A percentile compares a stretch with the other conserved stretches of the same genome.
Conservation (phyloP, 148 eudicot genomes). For the Chenopodium formosanum region DNA sequence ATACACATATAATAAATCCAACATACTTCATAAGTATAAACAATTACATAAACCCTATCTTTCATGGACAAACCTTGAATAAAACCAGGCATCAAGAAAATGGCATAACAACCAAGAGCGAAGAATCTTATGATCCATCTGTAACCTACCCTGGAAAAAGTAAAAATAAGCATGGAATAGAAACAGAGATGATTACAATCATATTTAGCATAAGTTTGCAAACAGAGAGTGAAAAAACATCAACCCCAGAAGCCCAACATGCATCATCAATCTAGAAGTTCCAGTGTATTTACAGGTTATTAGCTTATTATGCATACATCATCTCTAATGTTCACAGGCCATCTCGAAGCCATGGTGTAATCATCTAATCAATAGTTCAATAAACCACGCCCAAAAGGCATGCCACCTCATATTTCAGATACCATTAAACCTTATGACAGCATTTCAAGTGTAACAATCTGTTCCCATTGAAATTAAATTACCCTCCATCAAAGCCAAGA, state of each 20-base stretch:
- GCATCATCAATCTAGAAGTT: not conserved
- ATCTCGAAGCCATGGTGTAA: not conserved
- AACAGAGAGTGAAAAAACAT: not conserved
- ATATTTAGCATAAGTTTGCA: not conserved
- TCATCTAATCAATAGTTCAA: not conserved
- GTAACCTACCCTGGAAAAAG: conserved; percentile 83
- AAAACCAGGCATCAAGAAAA: conserved; percentile 92
- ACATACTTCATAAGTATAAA: not conserved
- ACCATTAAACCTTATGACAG: not conserved
- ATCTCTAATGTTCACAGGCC: not conserved
- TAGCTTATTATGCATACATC: not conserved
- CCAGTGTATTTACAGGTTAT: not conserved
- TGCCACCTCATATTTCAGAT: not conserved
- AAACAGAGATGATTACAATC: not conserved
- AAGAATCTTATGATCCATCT: conserved; percentile 78
- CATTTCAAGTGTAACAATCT: not conserved
- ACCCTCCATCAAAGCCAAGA: not conserved
- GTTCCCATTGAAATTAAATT: not conserved
- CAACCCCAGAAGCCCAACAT: not conserved
- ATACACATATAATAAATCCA: conserved; percentile 1
- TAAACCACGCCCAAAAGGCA: no score
- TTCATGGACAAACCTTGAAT: conserved; percentile 58
- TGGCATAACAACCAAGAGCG: conserved; percentile 75
- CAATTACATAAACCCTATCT: not conserved
- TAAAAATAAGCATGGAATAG: conserved; percentile 34